Evolutionary conservation across 148 eudicot species (phyloP), one percentile per base, ranked within the genome.

Genomic region (Rhododendron kiyosumense): DNA sequence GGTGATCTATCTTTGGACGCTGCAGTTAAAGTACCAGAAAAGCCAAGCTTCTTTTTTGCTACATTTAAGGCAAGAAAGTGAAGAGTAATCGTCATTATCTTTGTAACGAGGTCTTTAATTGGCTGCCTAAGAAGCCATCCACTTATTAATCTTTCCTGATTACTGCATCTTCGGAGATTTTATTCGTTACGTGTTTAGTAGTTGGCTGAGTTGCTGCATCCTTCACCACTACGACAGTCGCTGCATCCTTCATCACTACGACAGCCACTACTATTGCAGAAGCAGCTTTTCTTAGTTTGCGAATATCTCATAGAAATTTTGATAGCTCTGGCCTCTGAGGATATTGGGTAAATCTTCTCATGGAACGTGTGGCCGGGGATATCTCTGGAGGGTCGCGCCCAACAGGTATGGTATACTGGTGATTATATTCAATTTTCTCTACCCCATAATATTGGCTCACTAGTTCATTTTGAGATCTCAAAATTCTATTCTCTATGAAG

Each of bases 291-390:
- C 69, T 65, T 69, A 79, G 24, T 32, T 30, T 3, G 52, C 0
- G 80, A 18, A n/a, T 28, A 45, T 22, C 15, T 22, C 34, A 45
- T 73, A 17, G 75, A 57, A 24, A 4, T 7, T 34, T 36, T 85
- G 36, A 26, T 57, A 79, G 61, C 76, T 83, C 41, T 38, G 41
- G 41, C 41, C 41, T 38, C 41, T 46, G 86, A 49, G 81, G 84
- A 86, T 74, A 32, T 81, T 65, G 36, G 18, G n/a, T 48, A 81
- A 81, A 46, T 85, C 74, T 87, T 82, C 81, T 57, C 79, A 92
- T 92, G 93, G 90, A 86, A 74, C 84, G 85, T 49, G 67, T 86
- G 41, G 86, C 89, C 85, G 82, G 74, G 74, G 88, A 85, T 89
- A 85, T 85, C 86, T 49, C 85, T 86, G 90, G 85, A 86, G 92